Percentiles rank a stretch among this genome's conserved stretches.
phyloP scores from a whole-genome alignment of 352 stramenopile genomes.

The Phytopythium montanum region DNA sequence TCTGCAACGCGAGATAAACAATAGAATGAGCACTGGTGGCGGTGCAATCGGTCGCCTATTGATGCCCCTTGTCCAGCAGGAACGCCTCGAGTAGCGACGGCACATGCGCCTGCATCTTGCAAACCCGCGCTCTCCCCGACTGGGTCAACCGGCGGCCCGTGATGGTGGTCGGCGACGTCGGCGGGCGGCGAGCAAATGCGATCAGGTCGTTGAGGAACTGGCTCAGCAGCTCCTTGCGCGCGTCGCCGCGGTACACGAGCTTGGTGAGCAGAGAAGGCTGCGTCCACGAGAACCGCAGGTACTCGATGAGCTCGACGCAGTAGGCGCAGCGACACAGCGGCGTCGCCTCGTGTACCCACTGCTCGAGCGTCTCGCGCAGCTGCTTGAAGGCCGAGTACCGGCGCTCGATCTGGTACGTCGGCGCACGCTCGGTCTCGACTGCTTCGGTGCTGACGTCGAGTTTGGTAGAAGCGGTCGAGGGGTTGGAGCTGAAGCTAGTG shows the following conservation, averaged over 20 bases:
- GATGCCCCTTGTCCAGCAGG: conserved; percentile 15
- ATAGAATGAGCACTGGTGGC: no score
- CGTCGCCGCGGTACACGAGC: conserved; percentile 16
- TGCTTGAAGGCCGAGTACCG: conserved; percentile 47
- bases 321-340: conserved; percentile 26
- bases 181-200: conserved; percentile 16
- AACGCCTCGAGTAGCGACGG: conserved; percentile 32
- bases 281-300: conserved; percentile 31
- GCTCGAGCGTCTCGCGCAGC: conserved; percentile 27
- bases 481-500: not conserved
- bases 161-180: not conserved
- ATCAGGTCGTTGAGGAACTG: conserved; percentile 37
- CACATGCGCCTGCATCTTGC: conserved; percentile 27
- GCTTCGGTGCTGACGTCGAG: not conserved
- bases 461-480: not conserved
- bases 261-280: conserved; percentile 36
- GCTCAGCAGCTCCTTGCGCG: conserved; percentile 32
- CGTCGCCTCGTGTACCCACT: conserved; percentile 24
- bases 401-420: conserved; percentile 33
- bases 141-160: not conserved
- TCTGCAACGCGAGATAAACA: not conserved
- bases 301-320: conserved; percentile 40
- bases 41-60: not conserved
- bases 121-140: conserved; percentile 5
- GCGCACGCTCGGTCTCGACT: conserved; percentile 1